phyloP scores from a whole-genome alignment of 805 yeast genomes.

The Saccharomycopsis sp. region DNA sequence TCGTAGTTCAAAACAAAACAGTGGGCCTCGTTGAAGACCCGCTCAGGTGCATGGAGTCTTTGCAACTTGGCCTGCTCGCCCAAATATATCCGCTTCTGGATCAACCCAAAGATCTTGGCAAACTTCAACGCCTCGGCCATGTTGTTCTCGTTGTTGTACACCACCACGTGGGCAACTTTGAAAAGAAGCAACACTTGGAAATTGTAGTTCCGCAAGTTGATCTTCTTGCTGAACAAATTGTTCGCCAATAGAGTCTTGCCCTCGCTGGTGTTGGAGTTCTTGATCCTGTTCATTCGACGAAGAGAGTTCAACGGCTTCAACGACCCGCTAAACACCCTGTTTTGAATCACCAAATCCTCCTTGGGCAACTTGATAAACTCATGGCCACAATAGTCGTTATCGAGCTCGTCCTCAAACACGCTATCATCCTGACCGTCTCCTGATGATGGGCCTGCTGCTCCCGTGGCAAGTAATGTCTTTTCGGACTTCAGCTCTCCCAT shows the following conservation, averaged over 20 bases:
- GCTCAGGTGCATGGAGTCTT: not conserved
- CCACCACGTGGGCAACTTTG: conserved; percentile 18
- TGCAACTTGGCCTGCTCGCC: conserved; percentile 14
- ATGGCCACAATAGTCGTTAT: conserved; percentile 11
- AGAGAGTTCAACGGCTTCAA: conserved; percentile 17
- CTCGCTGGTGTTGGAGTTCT: conserved; percentile 12
- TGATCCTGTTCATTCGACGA: conserved; percentile 18
- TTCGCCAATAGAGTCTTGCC: conserved; percentile 16
- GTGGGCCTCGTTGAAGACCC: conserved; percentile 13
- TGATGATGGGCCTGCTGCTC: not conserved
- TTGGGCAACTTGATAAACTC: conserved; percentile 9
- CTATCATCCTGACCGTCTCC: not conserved
- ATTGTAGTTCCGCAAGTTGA: conserved; percentile 18
- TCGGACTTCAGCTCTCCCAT: not conserved
- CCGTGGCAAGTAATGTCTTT: not conserved
- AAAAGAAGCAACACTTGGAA: conserved; percentile 18
- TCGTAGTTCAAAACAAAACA: conserved; percentile 20
- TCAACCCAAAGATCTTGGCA: conserved; percentile 20
- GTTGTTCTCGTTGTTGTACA: conserved; percentile 20
- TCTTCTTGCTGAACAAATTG: conserved; percentile 16
- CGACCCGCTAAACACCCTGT: conserved; percentile 13
- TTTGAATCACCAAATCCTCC: conserved; percentile 14
- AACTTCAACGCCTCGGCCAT: conserved; percentile 11
- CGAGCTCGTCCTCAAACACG: conserved; percentile 9
- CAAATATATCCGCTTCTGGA: conserved; percentile 20